Evolutionary conservation across 1,139 yeast species (phyloP).

Genomic region (Pneumocystis wakefieldiae): DNA sequence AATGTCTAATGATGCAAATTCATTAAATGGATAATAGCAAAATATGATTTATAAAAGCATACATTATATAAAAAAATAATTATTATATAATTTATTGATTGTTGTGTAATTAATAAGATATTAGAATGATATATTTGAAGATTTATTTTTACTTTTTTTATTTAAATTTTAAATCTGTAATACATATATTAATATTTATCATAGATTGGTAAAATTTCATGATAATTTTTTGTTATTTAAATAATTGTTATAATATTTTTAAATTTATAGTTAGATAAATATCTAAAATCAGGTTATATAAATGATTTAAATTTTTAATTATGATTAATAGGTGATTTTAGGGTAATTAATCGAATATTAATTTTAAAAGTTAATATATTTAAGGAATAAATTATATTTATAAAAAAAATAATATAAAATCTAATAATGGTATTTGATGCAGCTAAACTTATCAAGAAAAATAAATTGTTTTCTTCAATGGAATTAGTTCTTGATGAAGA

Average conservation of each 20-base stretch:
- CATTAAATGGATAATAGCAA: neutral
- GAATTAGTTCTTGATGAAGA: conserved; percentile 36
- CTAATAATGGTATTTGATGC: conserved; percentile 5
- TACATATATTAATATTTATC: neutral
- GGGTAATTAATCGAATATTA: neutral
- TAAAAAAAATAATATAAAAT: neutral
- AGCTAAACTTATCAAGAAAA: neutral
- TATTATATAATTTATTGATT: neutral
- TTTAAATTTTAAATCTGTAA: neutral
- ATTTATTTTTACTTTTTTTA: neutral
- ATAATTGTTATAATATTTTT: neutral
- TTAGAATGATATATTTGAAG: neutral
- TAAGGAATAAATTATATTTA: neutral
- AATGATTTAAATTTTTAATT: neutral
- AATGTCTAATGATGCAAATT: neutral
- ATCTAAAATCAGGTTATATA: neutral
- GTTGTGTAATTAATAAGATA: neutral
- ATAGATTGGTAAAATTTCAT: neutral
- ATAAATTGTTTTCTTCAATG: conserved; percentile 26
- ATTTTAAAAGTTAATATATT: neutral
- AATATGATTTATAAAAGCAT: neutral
- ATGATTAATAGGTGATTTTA: neutral
- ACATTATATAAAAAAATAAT: neutral
- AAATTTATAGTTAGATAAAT: neutral
- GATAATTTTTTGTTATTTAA: neutral